Evolutionary conservation across 768 basidiomycete species (phyloP).

Genomic region (Termitomyces sp.): DNA sequence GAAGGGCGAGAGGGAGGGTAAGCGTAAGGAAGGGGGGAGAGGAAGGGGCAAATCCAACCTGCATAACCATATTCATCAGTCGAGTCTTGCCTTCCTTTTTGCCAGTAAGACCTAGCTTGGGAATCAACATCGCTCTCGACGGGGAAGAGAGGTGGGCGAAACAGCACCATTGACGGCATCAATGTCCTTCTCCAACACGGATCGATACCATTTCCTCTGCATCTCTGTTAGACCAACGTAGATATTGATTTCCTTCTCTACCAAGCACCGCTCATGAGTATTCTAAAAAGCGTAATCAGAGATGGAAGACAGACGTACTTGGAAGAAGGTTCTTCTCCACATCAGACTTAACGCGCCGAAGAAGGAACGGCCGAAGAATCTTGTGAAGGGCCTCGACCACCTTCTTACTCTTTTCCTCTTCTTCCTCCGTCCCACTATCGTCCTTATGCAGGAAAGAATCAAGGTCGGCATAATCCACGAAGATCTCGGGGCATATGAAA

Average conservation of each 20-base stretch:
- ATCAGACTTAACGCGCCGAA: slow-evolving; percentile 91
- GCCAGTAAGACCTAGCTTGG: slow-evolving; percentile 66
- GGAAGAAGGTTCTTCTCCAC: slow-evolving; percentile 95
- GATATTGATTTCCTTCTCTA: slow-evolving; percentile 98
- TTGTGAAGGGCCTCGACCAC: slow-evolving; percentile 97
- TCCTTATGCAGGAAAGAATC: slow-evolving; percentile 95
- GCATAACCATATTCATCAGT: slow-evolving; percentile 99
- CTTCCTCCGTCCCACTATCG: slow-evolving; percentile 54
- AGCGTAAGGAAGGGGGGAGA: not conserved
- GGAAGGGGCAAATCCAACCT: slow-evolving; percentile 40
- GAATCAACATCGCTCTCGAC: not conserved
- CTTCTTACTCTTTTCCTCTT: slow-evolving; percentile 84
- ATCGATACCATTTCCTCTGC: slow-evolving; percentile 98
- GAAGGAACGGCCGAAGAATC: slow-evolving; percentile 90
- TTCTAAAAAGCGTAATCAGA: not conserved
- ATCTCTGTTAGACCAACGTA: slow-evolving; percentile 96
- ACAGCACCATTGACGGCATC: slow-evolving; percentile 90
- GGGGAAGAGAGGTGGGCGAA: not conserved
- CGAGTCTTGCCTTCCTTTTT: slow-evolving; percentile 99
- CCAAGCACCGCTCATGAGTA: slow-evolving; percentile 1
- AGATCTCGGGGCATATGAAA: slow-evolving; percentile 97
- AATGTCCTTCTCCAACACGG: slow-evolving; percentile 95
- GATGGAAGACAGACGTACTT: slow-evolving; percentile 41
- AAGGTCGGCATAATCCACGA: slow-evolving; percentile 85
- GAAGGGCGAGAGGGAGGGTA: not conserved